Conservation (phyloP, 2,329 filamentous ascomycete species). For the Beauveria brongniartii region DNA sequence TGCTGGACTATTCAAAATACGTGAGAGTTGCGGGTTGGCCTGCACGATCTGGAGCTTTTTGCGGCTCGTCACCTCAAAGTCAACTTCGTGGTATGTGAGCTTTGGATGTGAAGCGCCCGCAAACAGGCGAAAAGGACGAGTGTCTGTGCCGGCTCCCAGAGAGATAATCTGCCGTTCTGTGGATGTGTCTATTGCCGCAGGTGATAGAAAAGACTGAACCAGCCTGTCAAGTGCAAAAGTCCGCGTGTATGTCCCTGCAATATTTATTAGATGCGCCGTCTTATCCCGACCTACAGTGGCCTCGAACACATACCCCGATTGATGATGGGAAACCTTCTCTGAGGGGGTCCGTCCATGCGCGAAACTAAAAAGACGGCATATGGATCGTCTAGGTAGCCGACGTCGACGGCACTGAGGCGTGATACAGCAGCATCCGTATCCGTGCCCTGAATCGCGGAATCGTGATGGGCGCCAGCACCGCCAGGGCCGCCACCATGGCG, state of each 20-base stretch:
- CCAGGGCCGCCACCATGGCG: constrained; percentile 27
- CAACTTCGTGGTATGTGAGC: constrained; percentile 83
- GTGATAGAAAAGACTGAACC: constrained; percentile 60
- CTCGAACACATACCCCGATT: constrained; percentile 66
- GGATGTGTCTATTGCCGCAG: constrained; percentile 18
- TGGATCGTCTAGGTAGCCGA: constrained; percentile 76
- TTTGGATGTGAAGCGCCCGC: constrained; percentile 27
- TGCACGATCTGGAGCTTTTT: constrained; percentile 53
- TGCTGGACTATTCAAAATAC: constrained; percentile 29
- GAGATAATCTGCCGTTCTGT: constrained; percentile 71
- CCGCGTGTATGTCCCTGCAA: constrained; percentile 79
- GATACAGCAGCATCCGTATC: constrained; percentile 88
- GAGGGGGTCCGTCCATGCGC: constrained; percentile 33
- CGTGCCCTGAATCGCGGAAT: constrained; percentile 76
- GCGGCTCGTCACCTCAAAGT: constrained; percentile 69
- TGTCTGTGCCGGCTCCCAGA: constrained; percentile 89
- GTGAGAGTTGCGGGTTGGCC: constrained; percentile 34
- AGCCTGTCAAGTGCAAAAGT: constrained; percentile 76
- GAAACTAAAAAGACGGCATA: constrained; percentile 67
- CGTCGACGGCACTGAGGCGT: constrained; percentile 75
- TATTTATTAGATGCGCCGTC: constrained; percentile 7
- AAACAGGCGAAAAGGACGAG: constrained; percentile 71
- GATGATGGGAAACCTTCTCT: constrained; percentile 77
- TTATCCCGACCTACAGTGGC: not conserved
- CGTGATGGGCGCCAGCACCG: constrained; percentile 39